phyloP scores from a whole-genome alignment of 2,329 filamentous ascomycete species.

The Pseudogymnoascus sp. region DNA sequence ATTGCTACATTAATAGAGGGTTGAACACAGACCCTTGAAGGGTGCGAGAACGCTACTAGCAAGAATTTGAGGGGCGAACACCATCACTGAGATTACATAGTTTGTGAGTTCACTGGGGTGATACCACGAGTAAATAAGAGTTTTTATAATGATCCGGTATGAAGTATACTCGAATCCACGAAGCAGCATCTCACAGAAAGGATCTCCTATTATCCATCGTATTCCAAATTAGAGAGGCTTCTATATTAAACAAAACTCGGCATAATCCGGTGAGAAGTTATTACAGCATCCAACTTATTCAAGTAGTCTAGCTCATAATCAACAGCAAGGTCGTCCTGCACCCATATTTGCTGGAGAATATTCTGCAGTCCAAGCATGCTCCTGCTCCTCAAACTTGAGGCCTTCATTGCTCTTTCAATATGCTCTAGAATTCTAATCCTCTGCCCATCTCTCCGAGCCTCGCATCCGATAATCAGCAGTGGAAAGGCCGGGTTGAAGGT shows the following conservation, averaged over 20 bases:
- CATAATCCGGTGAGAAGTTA: conserved; percentile 16
- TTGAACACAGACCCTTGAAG: neutral
- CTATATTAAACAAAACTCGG: conserved; percentile 17
- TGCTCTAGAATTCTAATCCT: conserved; percentile 18
- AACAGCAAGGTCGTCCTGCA: conserved; percentile 18
- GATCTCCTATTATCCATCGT: conserved; percentile 4
- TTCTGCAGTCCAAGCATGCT: conserved; percentile 14
- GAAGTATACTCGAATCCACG: neutral
- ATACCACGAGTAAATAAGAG: neutral
- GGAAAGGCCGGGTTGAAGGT: conserved; percentile 25
- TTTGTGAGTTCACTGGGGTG: no score
- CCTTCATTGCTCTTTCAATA: conserved; percentile 17
- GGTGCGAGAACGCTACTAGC: neutral
- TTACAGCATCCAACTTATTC: conserved; percentile 14
- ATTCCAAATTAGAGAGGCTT: conserved; percentile 12
- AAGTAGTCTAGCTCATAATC: conserved; percentile 16
- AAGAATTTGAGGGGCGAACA: neutral
- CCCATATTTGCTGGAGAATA: conserved; percentile 16
- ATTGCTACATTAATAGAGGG: neutral
- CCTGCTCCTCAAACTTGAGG: conserved; percentile 10
- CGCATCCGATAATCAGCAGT: conserved; percentile 26
- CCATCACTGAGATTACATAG: no score
- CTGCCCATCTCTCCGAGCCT: conserved; percentile 24
- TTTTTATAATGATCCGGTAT: neutral
- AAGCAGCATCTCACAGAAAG: neutral